These are phyloP conservation scores for Beta macrorhiza DNA, from an alignment of 179 eudicot species.

Conservation along the genomic window DNA sequence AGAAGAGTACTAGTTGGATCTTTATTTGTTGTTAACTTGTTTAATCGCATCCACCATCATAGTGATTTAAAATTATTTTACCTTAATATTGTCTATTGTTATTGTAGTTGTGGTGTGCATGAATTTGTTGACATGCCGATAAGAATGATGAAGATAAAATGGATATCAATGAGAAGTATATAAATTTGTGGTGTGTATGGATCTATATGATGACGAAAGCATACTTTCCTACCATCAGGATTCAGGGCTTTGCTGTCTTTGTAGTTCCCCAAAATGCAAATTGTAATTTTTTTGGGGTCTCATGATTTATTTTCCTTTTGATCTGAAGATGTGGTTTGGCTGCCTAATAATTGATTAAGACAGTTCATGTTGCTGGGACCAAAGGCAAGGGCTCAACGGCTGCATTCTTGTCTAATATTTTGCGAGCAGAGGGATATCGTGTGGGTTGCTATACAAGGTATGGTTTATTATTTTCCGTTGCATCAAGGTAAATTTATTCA, in stretches of 20 bases:
- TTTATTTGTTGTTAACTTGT: neutral
- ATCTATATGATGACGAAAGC: too few relatives aligned
- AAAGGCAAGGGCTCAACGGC: slow-evolving; percentile 99
- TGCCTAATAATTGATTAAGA: slow-evolving; percentile 32
- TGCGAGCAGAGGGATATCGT: slow-evolving; percentile 85
- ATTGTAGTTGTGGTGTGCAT: neutral
- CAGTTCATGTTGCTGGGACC: slow-evolving; percentile 94
- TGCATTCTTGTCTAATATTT: slow-evolving; percentile 79
- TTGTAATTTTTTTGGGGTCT: neutral
- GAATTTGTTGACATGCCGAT: too few relatives aligned
- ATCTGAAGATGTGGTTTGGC: neutral
- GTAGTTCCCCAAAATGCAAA: neutral
- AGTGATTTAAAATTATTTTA: too few relatives aligned
- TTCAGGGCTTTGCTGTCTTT: neutral
- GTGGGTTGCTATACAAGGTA: slow-evolving; percentile 94
- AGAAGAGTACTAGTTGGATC: neutral
- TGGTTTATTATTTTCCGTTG: neutral
- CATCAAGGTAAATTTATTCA: neutral
- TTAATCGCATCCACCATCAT: neutral
- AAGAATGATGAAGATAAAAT: too few relatives aligned
- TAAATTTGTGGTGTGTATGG: neutral
- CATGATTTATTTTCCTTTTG: neutral
- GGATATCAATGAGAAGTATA: too few relatives aligned
- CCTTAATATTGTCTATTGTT: neutral
- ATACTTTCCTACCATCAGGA: neutral